Conservation (phyloP, 2,329 filamentous ascomycete species). For the Corinectria fuckeliana region DNA sequence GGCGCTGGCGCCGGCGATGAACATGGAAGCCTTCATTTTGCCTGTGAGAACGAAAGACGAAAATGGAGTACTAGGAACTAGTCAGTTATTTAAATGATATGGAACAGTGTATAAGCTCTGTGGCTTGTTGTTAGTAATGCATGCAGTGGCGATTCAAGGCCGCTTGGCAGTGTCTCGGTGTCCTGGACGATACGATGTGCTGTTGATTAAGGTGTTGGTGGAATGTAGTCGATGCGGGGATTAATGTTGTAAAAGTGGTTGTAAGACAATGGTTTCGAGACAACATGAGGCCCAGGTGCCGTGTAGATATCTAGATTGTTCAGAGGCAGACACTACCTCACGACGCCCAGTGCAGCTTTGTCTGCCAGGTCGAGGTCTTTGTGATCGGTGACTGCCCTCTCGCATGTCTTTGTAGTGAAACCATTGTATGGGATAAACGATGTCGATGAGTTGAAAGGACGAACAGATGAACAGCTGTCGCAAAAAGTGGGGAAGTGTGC, state of each 20-base stretch:
- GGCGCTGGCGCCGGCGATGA: conserved; percentile 54
- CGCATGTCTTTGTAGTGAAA: neutral
- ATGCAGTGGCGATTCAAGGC: conserved; percentile 21
- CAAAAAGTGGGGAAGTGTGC: neutral
- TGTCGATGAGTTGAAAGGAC: neutral
- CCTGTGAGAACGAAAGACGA: conserved; percentile 18
- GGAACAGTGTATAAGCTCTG: conserved; percentile 12
- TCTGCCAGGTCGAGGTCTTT: neutral
- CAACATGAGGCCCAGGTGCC: neutral
- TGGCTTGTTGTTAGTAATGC: conserved; percentile 26
- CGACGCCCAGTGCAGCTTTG: neutral
- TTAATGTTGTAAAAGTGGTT: neutral
- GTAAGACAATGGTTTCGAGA: conserved; percentile 12
- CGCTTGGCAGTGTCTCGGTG: conserved; percentile 29
- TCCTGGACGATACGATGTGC: neutral
- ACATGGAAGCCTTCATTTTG: conserved; percentile 59
- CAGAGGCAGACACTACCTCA: neutral
- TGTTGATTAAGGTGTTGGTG: neutral
- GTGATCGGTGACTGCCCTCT: neutral
- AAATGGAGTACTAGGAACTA: conserved; percentile 24
- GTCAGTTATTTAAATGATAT: conserved; percentile 33
- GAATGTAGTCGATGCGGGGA: conserved; percentile 8
- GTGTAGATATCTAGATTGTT: neutral
- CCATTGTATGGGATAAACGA: neutral
- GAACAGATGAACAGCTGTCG: neutral